These are phyloP conservation scores for Trichosanthes cucumerina DNA, from an alignment of 306 rosid genomes.

Conservation along the genomic window DNA sequence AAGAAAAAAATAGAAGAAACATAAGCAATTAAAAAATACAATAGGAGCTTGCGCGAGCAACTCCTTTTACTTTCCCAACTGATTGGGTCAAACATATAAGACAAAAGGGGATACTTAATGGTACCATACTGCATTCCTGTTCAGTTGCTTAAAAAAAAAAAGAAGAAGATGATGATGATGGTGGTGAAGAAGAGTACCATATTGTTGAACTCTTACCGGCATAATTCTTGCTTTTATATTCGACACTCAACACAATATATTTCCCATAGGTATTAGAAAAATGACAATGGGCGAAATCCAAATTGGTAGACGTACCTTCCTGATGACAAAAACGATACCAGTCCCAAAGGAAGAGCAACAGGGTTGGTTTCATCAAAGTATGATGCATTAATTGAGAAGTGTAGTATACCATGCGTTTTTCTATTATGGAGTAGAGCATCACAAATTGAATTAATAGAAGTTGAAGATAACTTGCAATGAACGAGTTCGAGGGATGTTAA, in stretches of 20 bases:
- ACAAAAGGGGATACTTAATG: neutral
- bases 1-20: neutral
- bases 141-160: no score
- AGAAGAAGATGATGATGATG: no score
- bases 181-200: neutral
- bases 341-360: slow-evolving; percentile 49
- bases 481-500: slow-evolving; percentile 63
- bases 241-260: neutral
- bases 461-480: slow-evolving; percentile 56
- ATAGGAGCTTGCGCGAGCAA: neutral
- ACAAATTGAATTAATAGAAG: slow-evolving; percentile 42
- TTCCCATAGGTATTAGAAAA: neutral
- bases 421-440: slow-evolving; percentile 35
- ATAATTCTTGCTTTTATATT: neutral
- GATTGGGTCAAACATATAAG: neutral
- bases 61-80: neutral
- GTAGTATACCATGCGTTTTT: slow-evolving; percentile 48
- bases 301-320: slow-evolving; percentile 49
- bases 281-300: neutral
- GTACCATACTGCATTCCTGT: neutral
- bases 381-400: slow-evolving; percentile 54
- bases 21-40: neutral
- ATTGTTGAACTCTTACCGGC: neutral
- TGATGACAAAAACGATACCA: slow-evolving; percentile 52
- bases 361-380: slow-evolving; percentile 32